A percentile compares a stretch with the other conserved stretches of the same genome.
Conservation (phyloP, 805 yeast species). For the Lipomyces mesembrius region DNA sequence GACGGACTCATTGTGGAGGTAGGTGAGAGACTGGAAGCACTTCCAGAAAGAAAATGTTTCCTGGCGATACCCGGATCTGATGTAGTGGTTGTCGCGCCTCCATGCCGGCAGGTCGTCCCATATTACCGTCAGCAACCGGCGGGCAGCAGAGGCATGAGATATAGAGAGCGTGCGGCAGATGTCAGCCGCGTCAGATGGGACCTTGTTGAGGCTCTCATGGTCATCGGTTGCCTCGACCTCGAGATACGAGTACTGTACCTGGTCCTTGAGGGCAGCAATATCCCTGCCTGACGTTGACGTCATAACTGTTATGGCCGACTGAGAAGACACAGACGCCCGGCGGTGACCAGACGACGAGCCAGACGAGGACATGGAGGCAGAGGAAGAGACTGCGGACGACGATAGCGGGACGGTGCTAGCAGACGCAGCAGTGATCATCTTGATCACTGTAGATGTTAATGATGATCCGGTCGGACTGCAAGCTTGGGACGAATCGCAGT, state of each 20-base stretch:
- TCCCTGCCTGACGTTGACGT: background rate
- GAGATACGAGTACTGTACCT: background rate
- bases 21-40: constrained; percentile 57
- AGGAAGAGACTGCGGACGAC: background rate
- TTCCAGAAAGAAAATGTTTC: constrained; percentile 55
- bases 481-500: no score
- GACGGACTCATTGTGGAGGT: constrained; percentile 71
- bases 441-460: background rate
- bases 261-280: background rate
- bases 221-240: background rate
- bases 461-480: background rate
- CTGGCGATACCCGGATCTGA: constrained; percentile 65
- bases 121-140: constrained; percentile 25
- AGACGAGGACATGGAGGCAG: constrained; percentile 3
- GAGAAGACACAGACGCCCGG: background rate
- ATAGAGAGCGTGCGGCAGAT: background rate
- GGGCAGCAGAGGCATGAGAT: constrained; percentile 8
- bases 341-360: constrained; percentile 1
- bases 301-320: background rate
- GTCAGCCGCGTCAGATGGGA: constrained; percentile 1
- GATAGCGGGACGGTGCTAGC: background rate
- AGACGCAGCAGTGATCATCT: background rate
- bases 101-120: constrained; percentile 69
- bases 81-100: constrained; percentile 76
- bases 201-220: background rate